phyloP scores from a whole-genome alignment of 176 grass and related monocot species.

The Panicum miliaceum region DNA sequence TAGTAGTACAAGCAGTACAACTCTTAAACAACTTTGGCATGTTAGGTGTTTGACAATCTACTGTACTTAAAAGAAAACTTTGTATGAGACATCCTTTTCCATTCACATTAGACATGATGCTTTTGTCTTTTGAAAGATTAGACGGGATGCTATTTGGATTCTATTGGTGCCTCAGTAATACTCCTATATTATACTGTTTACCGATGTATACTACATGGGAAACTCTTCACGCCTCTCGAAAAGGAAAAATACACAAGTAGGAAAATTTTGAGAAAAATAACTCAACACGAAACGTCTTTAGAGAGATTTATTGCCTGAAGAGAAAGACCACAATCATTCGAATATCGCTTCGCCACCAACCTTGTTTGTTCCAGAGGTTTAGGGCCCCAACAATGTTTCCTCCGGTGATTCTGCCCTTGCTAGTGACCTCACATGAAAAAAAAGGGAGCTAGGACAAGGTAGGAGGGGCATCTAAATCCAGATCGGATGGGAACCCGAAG shows the following conservation, averaged over 20 bases:
- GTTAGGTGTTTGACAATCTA: conserved; percentile 39
- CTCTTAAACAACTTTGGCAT: background rate
- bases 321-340: background rate
- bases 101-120: background rate
- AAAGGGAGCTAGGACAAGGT: conserved; percentile 28
- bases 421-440: background rate
- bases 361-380: conserved; percentile 1
- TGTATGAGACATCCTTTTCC: conserved; percentile 18
- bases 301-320: background rate
- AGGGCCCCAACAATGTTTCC: background rate
- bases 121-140: background rate
- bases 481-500: conserved; percentile 22
- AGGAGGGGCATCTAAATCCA: conserved; percentile 52
- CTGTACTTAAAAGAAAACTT: conserved; percentile 9
- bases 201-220: background rate
- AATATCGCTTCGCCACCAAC: conserved; percentile 15
- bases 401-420: conserved; percentile 21
- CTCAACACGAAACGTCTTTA: background rate
- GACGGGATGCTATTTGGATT: conserved; percentile 15
- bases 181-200: background rate
- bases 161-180: background rate
- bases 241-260: background rate
- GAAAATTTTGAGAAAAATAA: background rate
- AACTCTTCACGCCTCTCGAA: background rate
- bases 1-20: background rate